A percentile compares a stretch with the other conserved stretches of the same genome.
Evolutionary conservation across 192 early-diverging fungal species (phyloP).

Genomic region (Phlyctochytrium arcticum): DNA sequence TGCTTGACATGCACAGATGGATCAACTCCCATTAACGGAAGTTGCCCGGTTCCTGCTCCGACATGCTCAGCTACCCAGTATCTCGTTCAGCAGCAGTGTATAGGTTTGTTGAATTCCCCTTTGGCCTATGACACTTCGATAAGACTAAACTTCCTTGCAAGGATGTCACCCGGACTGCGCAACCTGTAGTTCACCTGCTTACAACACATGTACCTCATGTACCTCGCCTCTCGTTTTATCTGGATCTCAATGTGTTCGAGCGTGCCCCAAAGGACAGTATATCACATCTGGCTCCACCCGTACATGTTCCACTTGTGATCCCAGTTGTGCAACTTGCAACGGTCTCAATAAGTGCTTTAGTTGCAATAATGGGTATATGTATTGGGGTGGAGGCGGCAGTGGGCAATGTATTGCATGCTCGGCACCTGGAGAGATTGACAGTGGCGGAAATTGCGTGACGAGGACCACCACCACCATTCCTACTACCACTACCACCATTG

Average conservation of each 20-base stretch:
- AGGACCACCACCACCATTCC: too few species aligned
- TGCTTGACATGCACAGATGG: constrained; percentile 11
- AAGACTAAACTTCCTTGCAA: constrained; percentile 2
- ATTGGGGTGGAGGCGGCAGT: neutral
- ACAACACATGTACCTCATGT: constrained; percentile 1
- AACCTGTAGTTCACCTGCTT: constrained; percentile 6
- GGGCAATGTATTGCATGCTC: neutral
- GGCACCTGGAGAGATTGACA: neutral
- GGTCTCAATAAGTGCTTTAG: constrained; percentile 9
- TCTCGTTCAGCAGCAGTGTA: constrained; percentile 3
- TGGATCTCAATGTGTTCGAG: neutral
- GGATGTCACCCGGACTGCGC: constrained; percentile 15
- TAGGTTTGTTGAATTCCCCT: constrained; percentile 3
- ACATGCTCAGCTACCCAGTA: constrained; percentile 5
- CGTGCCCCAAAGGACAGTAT: constrained; percentile 13
- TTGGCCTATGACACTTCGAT: neutral
- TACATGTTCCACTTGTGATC: constrained; percentile 10
- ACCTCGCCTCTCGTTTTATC: neutral
- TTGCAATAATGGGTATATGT: neutral
- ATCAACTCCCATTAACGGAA: neutral
- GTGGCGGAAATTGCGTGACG: neutral
- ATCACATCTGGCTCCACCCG: neutral
- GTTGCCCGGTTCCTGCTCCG: neutral
- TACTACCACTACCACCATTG: too few species aligned
- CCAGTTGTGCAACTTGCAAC: constrained; percentile 8